phyloP scores from a whole-genome alignment of 2,329 filamentous ascomycete genomes.

The Lachnellula suecica region DNA sequence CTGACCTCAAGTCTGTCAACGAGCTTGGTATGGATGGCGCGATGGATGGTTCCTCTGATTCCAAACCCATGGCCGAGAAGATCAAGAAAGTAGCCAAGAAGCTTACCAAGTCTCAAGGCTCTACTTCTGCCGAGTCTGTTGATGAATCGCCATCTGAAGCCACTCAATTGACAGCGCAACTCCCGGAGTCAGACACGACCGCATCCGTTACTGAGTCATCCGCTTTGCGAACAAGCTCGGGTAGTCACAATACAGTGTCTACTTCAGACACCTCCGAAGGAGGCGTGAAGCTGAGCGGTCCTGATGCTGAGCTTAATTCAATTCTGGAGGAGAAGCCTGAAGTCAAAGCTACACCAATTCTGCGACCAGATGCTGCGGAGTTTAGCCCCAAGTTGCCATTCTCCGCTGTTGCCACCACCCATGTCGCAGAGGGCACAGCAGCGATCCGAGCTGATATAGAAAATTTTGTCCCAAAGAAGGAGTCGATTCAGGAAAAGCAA shows the following conservation, averaged over 20 bases:
- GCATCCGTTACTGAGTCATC: too few species aligned
- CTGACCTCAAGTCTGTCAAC: too few species aligned
- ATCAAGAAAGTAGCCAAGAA: neutral
- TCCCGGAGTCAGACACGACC: too few species aligned
- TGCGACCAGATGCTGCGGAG: neutral
- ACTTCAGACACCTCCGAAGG: constrained; percentile 1
- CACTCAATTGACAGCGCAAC: neutral
- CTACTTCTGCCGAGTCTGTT: neutral
- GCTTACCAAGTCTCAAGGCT: neutral
- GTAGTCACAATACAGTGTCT: too few species aligned
- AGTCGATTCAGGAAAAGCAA: too few species aligned
- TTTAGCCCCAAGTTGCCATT: neutral
- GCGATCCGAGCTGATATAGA: neutral
- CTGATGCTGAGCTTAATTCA: neutral
- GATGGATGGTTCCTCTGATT: neutral
- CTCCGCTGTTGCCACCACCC: neutral
- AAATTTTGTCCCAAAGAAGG: neutral
- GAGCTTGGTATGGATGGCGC: too few species aligned
- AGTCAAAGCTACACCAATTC: neutral
- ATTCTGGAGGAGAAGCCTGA: neutral
- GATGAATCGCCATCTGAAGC: neutral
- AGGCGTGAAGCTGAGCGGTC: neutral
- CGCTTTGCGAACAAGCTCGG: too few species aligned
- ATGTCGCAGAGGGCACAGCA: too few species aligned
- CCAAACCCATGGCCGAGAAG: neutral